Evolutionary conservation across 225 moss, liverwort and hornwort genomes (phyloP), one percentile per base, ranked within the genome.

Genomic region (Physcomitrium patens): DNA sequence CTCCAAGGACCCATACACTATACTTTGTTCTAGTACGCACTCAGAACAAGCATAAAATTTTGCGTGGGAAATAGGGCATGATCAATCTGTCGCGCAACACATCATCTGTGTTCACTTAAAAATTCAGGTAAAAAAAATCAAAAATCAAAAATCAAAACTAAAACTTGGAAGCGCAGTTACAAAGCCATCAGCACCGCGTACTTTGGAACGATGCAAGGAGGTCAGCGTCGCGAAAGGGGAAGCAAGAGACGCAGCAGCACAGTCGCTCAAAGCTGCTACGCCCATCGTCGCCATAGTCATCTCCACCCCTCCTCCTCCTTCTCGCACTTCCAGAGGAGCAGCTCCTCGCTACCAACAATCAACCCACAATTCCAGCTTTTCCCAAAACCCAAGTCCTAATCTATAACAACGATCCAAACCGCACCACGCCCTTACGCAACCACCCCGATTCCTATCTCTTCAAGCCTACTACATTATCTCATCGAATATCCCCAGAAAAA

Each of bases 201-300:
- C 87, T 20, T 75, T 65, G 70, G 53, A 44, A 49, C 57, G 63
- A 15, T 54, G 64, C 43, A 75, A 64, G 26, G 65, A 48, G 10
- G 58, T 26, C 43, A 59, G 67, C 42, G 71, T 62, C 18, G 62
- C 50, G 60, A 81, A 84, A 70, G 70, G 70, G 70, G 81, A 87
- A 63, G 79, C 54, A 62, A 60, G 64, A 27, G 79, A 41, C 37
- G 67, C 45, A 70, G 59, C 56, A 42, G 67, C 67, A 47, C 74
- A 67, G 27, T 80, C 84, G 51, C 50, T 72, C 79, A 73, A 48
- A 51, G 16, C 65, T 9, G 55, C 24, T 67, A 62, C 58, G 37
- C 78, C 56, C 76, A 81, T 75, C 60, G 64, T 64, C 67, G 72
- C 82, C 82, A 80, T 75, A 59, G 55, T 71, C 81, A 75, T 81